Conservation (phyloP, 1,284 basidiomycete species). For the Waitea zeae region DNA sequence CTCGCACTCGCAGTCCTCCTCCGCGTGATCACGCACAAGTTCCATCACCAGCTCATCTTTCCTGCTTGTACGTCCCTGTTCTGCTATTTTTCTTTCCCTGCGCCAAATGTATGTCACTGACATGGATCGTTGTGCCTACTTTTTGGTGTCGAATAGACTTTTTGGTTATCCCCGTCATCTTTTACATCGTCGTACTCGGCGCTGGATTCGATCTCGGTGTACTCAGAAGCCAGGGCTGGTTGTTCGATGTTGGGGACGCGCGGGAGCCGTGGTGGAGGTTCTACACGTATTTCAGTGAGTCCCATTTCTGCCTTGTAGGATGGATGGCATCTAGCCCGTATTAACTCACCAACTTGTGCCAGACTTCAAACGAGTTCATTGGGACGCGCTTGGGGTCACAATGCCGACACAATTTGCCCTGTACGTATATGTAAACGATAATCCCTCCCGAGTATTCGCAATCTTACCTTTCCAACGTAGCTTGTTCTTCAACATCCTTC, state of each 20-base stretch:
- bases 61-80: slow-evolving; percentile 54
- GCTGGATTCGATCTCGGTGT: slow-evolving; percentile 42
- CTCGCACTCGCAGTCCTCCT: slow-evolving; percentile 65
- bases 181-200: slow-evolving; percentile 66
- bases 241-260: slow-evolving; percentile 66
- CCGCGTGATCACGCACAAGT: slow-evolving; percentile 66
- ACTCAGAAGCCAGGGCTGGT: slow-evolving; percentile 62
- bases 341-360: too few species aligned
- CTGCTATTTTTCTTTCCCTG: too few species aligned
- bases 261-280: slow-evolving; percentile 69
- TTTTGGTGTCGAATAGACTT: slow-evolving; percentile 67
- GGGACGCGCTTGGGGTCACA: slow-evolving; percentile 52
- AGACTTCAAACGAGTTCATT: slow-evolving; percentile 50
- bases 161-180: slow-evolving; percentile 65
- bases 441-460: neutral
- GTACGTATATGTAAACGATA: slow-evolving; percentile 20
- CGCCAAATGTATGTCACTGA: slow-evolving; percentile 2
- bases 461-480: slow-evolving; percentile 18
- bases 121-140: neutral
- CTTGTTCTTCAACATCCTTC: slow-evolving; percentile 84
- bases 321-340: too few species aligned
- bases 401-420: slow-evolving; percentile 71
- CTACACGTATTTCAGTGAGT: slow-evolving; percentile 59
- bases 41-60: slow-evolving; percentile 83
- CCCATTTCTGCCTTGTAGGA: neutral